Percentiles rank a stretch among this genome's conserved stretches.
phyloP scores from a whole-genome alignment of 768 basidiomycete genomes.

The Goffeauzyma gilvescens region DNA sequence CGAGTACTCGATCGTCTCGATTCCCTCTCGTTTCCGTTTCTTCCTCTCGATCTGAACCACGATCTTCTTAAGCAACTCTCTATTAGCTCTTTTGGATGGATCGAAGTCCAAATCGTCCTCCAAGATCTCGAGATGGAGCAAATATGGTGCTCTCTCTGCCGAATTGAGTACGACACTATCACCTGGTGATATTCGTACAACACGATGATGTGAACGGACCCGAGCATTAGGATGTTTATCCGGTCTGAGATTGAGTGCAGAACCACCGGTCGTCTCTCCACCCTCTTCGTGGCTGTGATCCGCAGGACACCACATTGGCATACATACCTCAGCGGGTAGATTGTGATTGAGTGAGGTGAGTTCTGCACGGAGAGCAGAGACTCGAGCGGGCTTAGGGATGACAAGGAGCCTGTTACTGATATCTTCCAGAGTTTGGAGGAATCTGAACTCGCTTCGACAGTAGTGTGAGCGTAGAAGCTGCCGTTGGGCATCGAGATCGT shows the following conservation, averaged over 20 bases:
- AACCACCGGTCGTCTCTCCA: constrained; percentile 26
- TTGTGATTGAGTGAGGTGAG: constrained; percentile 87
- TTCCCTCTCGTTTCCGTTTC: constrained; percentile 18
- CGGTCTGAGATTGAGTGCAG: constrained; percentile 41
- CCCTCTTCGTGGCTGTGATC: constrained; percentile 33
- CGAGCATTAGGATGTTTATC: constrained; percentile 32
- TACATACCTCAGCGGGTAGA: constrained; percentile 73
- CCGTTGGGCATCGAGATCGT: constrained; percentile 48
- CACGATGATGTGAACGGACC: constrained; percentile 65
- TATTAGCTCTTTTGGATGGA: constrained; percentile 60
- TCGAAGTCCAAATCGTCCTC: constrained; percentile 83
- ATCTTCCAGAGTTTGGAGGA: constrained; percentile 69
- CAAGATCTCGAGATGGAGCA: constrained; percentile 78
- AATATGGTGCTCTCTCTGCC: constrained; percentile 83
- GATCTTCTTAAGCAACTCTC: constrained; percentile 50
- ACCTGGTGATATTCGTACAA: constrained; percentile 90
- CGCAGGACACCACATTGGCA: constrained; percentile 35
- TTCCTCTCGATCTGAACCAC: constrained; percentile 33
- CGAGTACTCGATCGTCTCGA: constrained; percentile 3
- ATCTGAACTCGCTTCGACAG: constrained; percentile 78
- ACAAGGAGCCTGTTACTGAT: constrained; percentile 81
- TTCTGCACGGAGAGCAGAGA: constrained; percentile 90
- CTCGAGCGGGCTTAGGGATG: constrained; percentile 78
- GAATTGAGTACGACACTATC: constrained; percentile 97
- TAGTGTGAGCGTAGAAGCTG: constrained; percentile 68